Evolutionary conservation across 2,329 filamentous ascomycete species (phyloP).

Genomic region (Chrysoporthe puriensis): DNA sequence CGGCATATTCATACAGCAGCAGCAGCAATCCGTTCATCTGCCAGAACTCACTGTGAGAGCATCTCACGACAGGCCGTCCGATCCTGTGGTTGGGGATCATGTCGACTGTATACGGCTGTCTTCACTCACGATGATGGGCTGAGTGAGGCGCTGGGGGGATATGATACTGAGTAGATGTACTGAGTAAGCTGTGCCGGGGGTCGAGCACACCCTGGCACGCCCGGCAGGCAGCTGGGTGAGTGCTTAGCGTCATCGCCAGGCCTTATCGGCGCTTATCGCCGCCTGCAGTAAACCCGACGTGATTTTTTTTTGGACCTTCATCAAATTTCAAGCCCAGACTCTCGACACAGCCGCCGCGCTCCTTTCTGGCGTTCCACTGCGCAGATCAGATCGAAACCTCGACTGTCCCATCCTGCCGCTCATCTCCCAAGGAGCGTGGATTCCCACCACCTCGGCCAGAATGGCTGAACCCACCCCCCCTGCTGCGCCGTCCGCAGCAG

Average conservation of each 20-base stretch:
- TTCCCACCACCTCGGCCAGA: conserved; percentile 7
- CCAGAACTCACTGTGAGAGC: no score
- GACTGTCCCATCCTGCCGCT: neutral
- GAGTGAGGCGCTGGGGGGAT: no score
- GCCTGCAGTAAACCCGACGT: neutral
- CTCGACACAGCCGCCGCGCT: neutral
- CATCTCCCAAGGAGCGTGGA: neutral
- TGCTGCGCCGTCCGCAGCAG: conserved; percentile 26
- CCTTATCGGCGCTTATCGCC: conserved; percentile 15
- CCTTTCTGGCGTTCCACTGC: neutral
- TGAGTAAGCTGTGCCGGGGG: no score
- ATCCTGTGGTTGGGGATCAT: no score
- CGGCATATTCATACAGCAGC: no score
- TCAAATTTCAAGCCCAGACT: neutral
- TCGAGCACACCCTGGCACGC: no score
- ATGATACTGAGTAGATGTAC: no score
- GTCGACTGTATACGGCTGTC: no score
- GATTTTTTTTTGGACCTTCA: conserved; percentile 13
- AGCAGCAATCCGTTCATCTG: no score
- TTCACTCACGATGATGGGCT: no score
- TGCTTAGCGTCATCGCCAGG: conserved; percentile 5
- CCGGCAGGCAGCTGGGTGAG: neutral
- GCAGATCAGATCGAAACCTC: neutral
- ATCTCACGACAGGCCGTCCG: no score
- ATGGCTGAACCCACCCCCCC: conserved; percentile 27